Percentiles rank a stretch among this genome's conserved stretches.
Conservation (phyloP, 768 basidiomycete genomes). For the Dacryopinax primogenitus region DNA sequence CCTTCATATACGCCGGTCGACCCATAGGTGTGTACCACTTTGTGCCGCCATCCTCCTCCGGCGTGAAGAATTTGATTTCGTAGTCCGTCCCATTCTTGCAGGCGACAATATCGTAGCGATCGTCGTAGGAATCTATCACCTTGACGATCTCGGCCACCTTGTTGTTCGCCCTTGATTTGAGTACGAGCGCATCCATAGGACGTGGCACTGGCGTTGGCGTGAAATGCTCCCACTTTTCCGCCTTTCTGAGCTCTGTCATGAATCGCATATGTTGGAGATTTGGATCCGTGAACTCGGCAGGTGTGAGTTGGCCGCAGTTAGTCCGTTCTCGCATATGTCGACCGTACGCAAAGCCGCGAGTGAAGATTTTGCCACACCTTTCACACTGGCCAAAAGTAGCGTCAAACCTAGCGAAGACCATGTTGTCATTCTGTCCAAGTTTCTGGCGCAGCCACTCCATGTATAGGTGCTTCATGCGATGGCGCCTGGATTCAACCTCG, state of each 20-base stretch:
- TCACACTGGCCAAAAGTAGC: not conserved
- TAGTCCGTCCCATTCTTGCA: constrained; percentile 5
- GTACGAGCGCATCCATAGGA: not conserved
- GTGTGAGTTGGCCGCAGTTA: not conserved
- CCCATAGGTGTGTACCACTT: not conserved
- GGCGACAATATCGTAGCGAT: not conserved
- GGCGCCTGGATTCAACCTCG: not conserved
- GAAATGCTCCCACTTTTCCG: not conserved
- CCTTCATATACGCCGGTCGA: not conserved
- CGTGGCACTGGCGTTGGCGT: not conserved
- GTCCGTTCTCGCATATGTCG: not conserved
- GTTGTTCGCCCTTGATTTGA: not conserved
- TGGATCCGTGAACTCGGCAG: not conserved
- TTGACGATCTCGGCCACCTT: not conserved
- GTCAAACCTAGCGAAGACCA: not conserved
- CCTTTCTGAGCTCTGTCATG: not conserved
- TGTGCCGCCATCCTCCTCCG: not conserved
- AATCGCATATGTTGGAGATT: not conserved
- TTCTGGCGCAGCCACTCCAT: not conserved
- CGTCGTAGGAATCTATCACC: not conserved
- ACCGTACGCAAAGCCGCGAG: not conserved
- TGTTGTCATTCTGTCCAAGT: not conserved
- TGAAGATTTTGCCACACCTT: not conserved
- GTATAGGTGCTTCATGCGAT: constrained; percentile 1
- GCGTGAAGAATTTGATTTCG: constrained; percentile 5